Base-by-base conservation (phyloP, 768 basidiomycete genomes). In the Mycena pura region DNA sequence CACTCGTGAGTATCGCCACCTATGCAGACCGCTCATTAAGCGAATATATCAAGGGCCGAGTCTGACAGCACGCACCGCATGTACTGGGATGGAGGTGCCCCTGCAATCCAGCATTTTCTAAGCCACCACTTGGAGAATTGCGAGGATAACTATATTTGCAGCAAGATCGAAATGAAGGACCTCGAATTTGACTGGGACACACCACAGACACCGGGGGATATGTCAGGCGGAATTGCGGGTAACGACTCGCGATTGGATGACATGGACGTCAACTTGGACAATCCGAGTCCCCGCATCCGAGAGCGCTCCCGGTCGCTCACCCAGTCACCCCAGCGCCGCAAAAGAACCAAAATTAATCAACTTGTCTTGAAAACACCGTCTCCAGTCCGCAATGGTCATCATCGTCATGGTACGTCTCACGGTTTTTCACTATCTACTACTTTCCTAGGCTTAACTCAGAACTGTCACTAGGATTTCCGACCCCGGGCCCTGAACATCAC, bases 1-100 rank as follows among this genome's bases (percentile, higher is more conserved):
- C 61, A 62, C 27, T 48, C 61, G 61, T 62, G n/a, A 44, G 61
- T 55, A 8, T 24, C 41, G 47, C 10, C 0, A 1, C 4, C 14
- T 27, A 2, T 17, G 2, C 17, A 36, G 13, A 28, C 22, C 22
- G 19, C 4, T 41, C 32, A 28, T n/a, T 31, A 13, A 25, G 25
- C n/a, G 17, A n/a, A 31, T 22, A 2, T 39, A 10, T 25, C 22
- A 14, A 60, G 58, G 6, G 29, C 50, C 2, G 41, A 60, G 47
- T 17, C 28, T 0, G 32, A 55, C 17, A 13, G n/a, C n/a, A 34
- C 11, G 6, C 0, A 41, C 5, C 53, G 53, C 5, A 31, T 45
- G 27, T 63, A 51, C 22, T 57, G 61, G 61, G 61, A 63, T n/a
- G 22, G 21, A 0, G 61, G 61, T 11, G 38, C 61, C 4, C 5